Evolutionary conservation across 805 yeast species (phyloP).

Genomic region (Maudiozyma turicensis): DNA sequence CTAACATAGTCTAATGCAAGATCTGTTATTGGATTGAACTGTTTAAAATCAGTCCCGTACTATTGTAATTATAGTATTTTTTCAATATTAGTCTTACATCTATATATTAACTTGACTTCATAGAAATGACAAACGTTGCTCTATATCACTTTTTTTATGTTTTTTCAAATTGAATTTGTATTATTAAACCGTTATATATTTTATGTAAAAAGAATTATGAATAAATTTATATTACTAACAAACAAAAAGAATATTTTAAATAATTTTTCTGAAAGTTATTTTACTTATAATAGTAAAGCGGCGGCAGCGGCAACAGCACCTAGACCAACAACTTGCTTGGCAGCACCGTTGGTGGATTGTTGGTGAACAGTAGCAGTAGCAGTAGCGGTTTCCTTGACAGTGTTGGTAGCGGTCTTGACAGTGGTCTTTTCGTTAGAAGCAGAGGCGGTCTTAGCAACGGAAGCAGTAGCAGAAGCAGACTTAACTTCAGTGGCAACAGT

Average conservation of each 20-base stretch:
- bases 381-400: not conserved
- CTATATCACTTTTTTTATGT: too few species aligned
- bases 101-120: too few species aligned
- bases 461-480: not conserved
- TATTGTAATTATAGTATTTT: too few species aligned
- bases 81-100: too few species aligned
- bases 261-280: not conserved
- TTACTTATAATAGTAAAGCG: slow-evolving; percentile 13
- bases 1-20: too few species aligned
- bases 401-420: not conserved
- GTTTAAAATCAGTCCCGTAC: too few species aligned
- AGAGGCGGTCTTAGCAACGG: not conserved
- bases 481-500: slow-evolving; percentile 1
- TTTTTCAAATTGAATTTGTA: too few species aligned
- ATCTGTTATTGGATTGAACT: too few species aligned
- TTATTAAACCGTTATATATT: not conserved
- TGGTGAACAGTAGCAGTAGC: slow-evolving; percentile 1
- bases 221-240: not conserved
- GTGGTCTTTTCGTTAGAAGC: not conserved
- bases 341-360: slow-evolving; percentile 17
- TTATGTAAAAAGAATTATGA: not conserved
- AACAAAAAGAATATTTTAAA: not conserved
- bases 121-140: too few species aligned
- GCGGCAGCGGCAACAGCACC: slow-evolving; percentile 18
- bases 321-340: slow-evolving; percentile 12